Conservation (phyloP, 441 rosid genomes). For the Gossypium schwendimanii region DNA sequence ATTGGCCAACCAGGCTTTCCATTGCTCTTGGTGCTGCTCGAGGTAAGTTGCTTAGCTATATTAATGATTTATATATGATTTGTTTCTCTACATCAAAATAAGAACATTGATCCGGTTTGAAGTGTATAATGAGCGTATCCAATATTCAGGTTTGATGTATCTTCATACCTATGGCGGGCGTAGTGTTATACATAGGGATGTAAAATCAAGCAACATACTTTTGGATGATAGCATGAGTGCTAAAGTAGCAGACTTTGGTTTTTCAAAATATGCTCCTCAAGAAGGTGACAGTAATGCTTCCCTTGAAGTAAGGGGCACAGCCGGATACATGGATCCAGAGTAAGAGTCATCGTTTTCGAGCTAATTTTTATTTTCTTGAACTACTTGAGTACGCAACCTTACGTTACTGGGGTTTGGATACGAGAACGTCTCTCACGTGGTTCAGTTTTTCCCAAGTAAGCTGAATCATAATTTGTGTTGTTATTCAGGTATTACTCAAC, state of each 20-base stretch:
- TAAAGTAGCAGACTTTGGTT: conserved; percentile 69
- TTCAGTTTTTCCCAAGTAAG: not conserved
- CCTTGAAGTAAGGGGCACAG: conserved; percentile 75
- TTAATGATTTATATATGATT: not conserved
- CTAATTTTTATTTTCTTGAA: not conserved
- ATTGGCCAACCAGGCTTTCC: conserved; percentile 78
- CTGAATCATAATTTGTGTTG: conserved; percentile 5
- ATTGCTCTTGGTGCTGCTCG: conserved; percentile 71
- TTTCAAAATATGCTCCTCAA: conserved; percentile 75
- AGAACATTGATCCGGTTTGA: not conserved
- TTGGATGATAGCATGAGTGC: conserved; percentile 69
- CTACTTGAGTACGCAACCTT: not conserved
- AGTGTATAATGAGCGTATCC: conserved; percentile 5
- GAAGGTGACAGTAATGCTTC: conserved; percentile 72
- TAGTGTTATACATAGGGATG: conserved; percentile 63
- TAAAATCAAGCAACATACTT: conserved; percentile 74
- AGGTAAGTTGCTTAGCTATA: conserved; percentile 27
- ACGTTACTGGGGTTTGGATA: not conserved
- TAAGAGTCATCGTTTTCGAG: conserved; percentile 19
- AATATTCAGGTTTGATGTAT: conserved; percentile 47
- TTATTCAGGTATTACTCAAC: conserved; percentile 61
- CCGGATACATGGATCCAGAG: conserved; percentile 79
- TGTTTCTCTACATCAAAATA: not conserved
- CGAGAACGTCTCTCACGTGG: not conserved
- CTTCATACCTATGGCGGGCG: conserved; percentile 56